Conservation (phyloP, 257 asterid species). For the Petunia axillaris region DNA sequence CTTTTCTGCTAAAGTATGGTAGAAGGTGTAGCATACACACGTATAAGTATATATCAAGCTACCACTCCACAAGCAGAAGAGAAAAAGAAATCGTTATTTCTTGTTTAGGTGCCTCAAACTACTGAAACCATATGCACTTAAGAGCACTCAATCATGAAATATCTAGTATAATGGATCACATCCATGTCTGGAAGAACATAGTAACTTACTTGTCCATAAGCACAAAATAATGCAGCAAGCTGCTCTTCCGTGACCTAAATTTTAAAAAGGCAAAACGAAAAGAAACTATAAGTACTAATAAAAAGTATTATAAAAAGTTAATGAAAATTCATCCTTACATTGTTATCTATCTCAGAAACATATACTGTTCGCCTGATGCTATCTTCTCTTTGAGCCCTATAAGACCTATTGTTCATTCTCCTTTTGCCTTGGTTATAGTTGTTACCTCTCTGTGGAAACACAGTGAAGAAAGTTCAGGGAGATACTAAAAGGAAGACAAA, state of each 20-base stretch:
- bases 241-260: conserved; percentile 85
- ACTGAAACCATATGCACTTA: not conserved
- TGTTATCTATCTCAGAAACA: conserved; percentile 85
- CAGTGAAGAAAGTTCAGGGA: conserved; percentile 1
- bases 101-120: not conserved
- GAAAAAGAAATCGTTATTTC: not conserved
- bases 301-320: conserved; percentile 1
- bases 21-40: not conserved
- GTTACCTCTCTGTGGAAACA: conserved; percentile 63
- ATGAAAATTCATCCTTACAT: conserved; percentile 46
- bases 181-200: conserved; percentile 26
- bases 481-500: not conserved
- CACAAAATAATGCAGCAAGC: conserved; percentile 81
- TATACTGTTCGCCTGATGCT: conserved; percentile 89
- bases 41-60: not conserved
- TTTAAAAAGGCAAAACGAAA: conserved; percentile 29
- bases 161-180: not conserved
- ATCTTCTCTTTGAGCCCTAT: conserved; percentile 89
- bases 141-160: not conserved
- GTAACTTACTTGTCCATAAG: conserved; percentile 81
- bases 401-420: conserved; percentile 70
- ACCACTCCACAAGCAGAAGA: conserved; percentile 6
- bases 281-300: conserved; percentile 29
- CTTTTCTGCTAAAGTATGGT: conserved; percentile 7
- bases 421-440: conserved; percentile 64